Evolutionary conservation across 2,329 filamentous ascomycete species (phyloP), one percentile per base, ranked within the genome.

Genomic region (Aspergillus uvarum): DNA sequence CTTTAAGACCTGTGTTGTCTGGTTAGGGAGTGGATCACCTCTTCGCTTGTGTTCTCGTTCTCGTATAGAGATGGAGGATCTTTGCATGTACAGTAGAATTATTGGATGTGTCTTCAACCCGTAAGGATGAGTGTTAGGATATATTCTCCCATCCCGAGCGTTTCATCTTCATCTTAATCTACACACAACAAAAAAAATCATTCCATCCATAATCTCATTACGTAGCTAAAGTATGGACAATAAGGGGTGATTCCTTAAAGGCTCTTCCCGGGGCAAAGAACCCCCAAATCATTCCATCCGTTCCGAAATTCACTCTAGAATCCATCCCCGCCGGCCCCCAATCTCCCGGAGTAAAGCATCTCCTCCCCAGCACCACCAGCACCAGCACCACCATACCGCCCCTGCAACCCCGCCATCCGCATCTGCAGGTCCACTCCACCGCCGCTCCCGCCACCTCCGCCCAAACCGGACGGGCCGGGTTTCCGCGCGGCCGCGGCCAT

Each of bases 311-410:
- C 32, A 6, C 14, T 35, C 6, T 60, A 21, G 22, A 64, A 12
- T 8, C 58, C 67, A 29, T 67, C 66, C 8, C 67, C 60, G 21
- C 60, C 50, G 47, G 2, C 12, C 11, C 11, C 32, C 6, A 7
- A 19, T 7, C 16, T 44, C 38, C 32, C 32, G 2, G 35, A 5
- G 16, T 16, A 44, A 8, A 64, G 64, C 3, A 70, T 56, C 19
- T 75, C 72, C 10, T 76, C 70, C 42, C 70, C 70, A 22, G 22
- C 22, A 22, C 22, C 22, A 22, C 22, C 22, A 22, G 2, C 22
- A 22, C 2, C 21, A 22, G 2, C 21, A 22, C 2, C 21, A 29
- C 26, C 26, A 26, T 71, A 69, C 21, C 69, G 65, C 29, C 61
- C 59, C 53, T 12, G 32, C 32, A 35, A 35, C 3, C 68, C 62